These are phyloP conservation scores for Rhododendron molle DNA, from an alignment of 148 eudicot species.

Conservation along the genomic window DNA sequence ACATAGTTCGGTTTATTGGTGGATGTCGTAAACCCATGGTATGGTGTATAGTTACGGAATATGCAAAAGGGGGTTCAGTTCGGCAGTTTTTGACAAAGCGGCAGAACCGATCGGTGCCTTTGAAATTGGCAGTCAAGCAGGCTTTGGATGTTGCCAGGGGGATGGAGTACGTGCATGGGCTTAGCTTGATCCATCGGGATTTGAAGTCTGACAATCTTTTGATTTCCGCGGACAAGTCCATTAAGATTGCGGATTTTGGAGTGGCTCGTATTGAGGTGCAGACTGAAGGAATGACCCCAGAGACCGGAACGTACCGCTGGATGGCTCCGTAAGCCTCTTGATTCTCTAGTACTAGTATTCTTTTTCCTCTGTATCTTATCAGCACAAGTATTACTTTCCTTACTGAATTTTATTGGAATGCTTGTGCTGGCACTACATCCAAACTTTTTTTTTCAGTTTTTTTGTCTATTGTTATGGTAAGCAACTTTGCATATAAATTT, in stretches of 20 bases:
- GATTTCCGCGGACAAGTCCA: constrained; percentile 80
- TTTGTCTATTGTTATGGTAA: background rate
- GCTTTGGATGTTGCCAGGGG: constrained; percentile 99
- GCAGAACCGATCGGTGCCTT: constrained; percentile 79
- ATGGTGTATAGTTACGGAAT: constrained; percentile 97
- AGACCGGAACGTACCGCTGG: constrained; percentile 99
- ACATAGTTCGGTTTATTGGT: constrained; percentile 93
- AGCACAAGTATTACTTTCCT: background rate
- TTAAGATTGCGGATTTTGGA: constrained; percentile 98
- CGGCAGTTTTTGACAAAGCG: constrained; percentile 82
- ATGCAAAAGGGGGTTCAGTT: constrained; percentile 97
- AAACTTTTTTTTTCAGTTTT: background rate
- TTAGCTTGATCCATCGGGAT: constrained; percentile 81
- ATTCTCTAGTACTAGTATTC: background rate
- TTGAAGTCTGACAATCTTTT: constrained; percentile 91
- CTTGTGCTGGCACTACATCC: background rate
- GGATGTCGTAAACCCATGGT: constrained; percentile 97
- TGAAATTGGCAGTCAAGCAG: constrained; percentile 91
- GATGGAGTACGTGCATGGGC: constrained; percentile 93
- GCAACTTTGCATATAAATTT: background rate
- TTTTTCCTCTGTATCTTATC: background rate
- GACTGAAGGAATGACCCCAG: constrained; percentile 99
- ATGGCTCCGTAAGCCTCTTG: constrained; percentile 92
- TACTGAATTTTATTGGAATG: background rate
- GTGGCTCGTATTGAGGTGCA: constrained; percentile 98